Evolutionary conservation across 805 yeast genomes (phyloP).

Genomic region (Cyberlindnera veronae): DNA sequence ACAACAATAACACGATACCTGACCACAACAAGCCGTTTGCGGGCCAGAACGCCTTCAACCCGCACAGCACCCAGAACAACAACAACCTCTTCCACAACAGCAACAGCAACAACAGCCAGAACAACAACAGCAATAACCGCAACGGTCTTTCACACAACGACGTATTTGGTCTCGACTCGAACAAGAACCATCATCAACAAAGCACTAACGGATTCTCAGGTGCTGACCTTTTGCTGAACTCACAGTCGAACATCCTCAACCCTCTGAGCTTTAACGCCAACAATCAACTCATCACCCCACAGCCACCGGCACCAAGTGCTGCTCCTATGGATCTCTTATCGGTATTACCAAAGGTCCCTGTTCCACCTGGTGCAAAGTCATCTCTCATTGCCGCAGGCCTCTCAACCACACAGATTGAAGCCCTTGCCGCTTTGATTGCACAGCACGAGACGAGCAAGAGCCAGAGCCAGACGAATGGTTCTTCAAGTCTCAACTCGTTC

Average conservation of each 20-base stretch:
- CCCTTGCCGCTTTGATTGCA: constrained; percentile 69
- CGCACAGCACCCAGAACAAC: background rate
- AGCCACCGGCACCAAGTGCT: constrained; percentile 15
- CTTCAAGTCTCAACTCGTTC: no score
- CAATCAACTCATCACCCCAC: constrained; percentile 10
- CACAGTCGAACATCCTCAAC: background rate
- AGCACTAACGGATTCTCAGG: background rate
- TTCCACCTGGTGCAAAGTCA: constrained; percentile 69
- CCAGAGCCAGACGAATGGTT: no score
- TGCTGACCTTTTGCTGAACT: background rate
- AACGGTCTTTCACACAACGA: background rate
- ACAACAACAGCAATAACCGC: background rate
- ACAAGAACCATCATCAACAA: background rate
- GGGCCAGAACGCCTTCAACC: no score
- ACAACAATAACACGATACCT: constrained; percentile 6
- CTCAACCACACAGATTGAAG: constrained; percentile 65
- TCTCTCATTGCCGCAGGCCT: constrained; percentile 66
- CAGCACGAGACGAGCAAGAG: constrained; percentile 48
- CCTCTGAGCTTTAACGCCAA: background rate
- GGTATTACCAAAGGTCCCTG: constrained; percentile 55
- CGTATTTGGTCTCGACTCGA: background rate
- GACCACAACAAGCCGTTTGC: no score
- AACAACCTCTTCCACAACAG: background rate
- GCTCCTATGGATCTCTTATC: constrained; percentile 36
- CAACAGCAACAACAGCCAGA: constrained; percentile 1